Percentiles rank a stretch among this genome's conserved stretches.
Conservation (phyloP, 192 early-diverging fungal genomes). For the Phycomyces nitens region DNA sequence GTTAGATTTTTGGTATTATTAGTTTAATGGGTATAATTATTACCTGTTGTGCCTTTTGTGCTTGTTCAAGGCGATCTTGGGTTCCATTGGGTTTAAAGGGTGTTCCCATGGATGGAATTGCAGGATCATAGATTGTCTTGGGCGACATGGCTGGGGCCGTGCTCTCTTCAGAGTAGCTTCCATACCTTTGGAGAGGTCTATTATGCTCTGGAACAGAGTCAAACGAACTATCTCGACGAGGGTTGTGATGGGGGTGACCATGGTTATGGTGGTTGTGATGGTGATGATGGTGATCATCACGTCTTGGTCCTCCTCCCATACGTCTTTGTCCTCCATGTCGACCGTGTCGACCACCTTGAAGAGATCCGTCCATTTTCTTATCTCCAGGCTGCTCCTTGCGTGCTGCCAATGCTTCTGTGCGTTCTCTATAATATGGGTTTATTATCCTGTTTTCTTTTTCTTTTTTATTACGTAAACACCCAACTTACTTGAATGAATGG, state of each 20-base stretch:
- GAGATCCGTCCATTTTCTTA: constrained; percentile 16
- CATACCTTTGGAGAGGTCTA: background rate
- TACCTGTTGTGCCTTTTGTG: constrained; percentile 30
- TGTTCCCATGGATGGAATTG: background rate
- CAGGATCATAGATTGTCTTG: background rate
- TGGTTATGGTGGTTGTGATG: no score
- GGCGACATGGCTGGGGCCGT: background rate
- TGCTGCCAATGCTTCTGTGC: constrained; percentile 14
- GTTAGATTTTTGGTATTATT: no score
- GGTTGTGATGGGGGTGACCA: no score
- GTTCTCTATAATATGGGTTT: constrained; percentile 3
- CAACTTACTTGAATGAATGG: constrained; percentile 30
- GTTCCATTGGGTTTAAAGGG: background rate
- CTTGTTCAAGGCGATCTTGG: constrained; percentile 25
- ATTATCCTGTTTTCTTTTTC: background rate
- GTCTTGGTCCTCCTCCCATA: no score
- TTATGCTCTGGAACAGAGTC: no score
- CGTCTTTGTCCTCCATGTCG: background rate
- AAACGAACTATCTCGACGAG: no score
- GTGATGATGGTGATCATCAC: no score
- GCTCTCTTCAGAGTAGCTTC: constrained; percentile 1
- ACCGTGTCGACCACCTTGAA: constrained; percentile 23
- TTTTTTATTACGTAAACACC: background rate
- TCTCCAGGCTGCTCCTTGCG: constrained; percentile 9
- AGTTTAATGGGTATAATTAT: no score